Evolutionary conservation across 176 grass and related monocot genomes (phyloP).

Genomic region (Oryza meridionalis): DNA sequence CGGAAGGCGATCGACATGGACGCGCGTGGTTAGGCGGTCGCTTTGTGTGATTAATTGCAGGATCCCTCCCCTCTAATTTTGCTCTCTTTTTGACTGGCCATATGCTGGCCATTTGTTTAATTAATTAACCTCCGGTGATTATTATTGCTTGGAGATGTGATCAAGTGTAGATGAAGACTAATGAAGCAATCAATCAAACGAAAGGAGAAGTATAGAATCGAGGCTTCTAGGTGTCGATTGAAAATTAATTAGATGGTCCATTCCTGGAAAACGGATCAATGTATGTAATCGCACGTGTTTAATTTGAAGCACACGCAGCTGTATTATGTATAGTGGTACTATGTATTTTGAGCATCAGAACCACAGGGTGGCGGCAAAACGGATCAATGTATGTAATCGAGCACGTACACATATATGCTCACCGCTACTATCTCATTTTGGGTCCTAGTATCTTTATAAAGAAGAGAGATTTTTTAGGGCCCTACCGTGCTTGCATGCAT

Average conservation of each 20-base stretch:
- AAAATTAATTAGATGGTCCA: not conserved
- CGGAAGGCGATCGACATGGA: not conserved
- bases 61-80: not conserved
- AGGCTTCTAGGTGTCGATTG: not conserved
- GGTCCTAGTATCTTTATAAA: not conserved
- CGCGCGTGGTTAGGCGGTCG: slow-evolving; percentile 31
- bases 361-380: not conserved
- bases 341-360: not conserved
- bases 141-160: slow-evolving; percentile 14
- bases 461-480: not conserved
- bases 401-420: too few species aligned
- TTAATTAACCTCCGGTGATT: not conserved
- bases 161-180: not conserved
- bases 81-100: slow-evolving; percentile 54
- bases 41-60: slow-evolving; percentile 46
- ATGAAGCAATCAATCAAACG: not conserved
- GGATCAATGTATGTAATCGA: too few species aligned
- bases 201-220: not conserved
- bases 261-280: not conserved
- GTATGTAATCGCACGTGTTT: not conserved
- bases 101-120: slow-evolving; percentile 39
- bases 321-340: not conserved
- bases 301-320: slow-evolving; percentile 20
- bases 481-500: not conserved
- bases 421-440: too few species aligned